A percentile compares a stretch with the other conserved stretches of the same genome.
Conservation (phyloP, 345 rosid species). For the Salix arbutifolia region DNA sequence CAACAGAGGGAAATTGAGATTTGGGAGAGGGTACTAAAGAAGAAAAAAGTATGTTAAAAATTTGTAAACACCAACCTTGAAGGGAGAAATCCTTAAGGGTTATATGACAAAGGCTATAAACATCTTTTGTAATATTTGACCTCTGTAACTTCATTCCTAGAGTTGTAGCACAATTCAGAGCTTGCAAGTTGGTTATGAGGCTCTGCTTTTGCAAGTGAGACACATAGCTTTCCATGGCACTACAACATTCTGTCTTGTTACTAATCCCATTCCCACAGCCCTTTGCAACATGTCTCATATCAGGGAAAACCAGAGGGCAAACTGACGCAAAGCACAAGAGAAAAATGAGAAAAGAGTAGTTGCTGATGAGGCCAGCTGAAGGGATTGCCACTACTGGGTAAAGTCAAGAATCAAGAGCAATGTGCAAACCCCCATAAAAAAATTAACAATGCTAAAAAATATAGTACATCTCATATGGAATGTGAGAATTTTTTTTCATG, state of each 20-base stretch:
- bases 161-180: constrained; percentile 78
- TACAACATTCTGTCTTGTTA: constrained; percentile 64
- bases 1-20: not conserved
- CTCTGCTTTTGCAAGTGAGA: constrained; percentile 94
- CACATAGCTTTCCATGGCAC: constrained; percentile 72
- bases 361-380: not conserved
- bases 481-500: not conserved
- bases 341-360: not conserved
- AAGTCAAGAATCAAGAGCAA: not conserved
- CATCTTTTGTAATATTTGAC: constrained; percentile 55
- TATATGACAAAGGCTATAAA: constrained; percentile 74
- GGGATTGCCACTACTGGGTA: not conserved
- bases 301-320: constrained; percentile 84
- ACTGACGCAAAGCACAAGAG: constrained; percentile 43
- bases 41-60: not conserved
- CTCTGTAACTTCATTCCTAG: constrained; percentile 65
- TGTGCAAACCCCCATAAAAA: not conserved
- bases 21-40: not conserved
- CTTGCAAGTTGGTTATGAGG: constrained; percentile 90
- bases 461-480: not conserved
- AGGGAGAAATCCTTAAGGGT: constrained; percentile 96
- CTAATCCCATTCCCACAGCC: constrained; percentile 53
- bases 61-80: constrained; percentile 59
- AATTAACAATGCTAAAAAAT: not conserved
- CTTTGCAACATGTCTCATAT: constrained; percentile 58